Evolutionary conservation across 805 yeast genomes (phyloP).

Genomic region (Candida peoriensis): DNA sequence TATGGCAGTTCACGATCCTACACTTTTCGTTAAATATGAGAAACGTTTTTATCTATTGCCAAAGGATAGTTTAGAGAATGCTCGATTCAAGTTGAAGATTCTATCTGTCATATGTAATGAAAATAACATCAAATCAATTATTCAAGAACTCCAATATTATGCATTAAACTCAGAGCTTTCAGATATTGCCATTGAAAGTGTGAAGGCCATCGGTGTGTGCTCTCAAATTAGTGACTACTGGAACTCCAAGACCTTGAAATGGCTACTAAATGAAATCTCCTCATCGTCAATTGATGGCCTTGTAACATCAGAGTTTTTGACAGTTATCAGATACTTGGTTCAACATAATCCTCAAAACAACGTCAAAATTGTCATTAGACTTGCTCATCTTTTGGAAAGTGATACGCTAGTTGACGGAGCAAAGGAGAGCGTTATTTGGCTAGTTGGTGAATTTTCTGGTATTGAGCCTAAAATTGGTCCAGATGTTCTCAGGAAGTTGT

Average conservation of each 20-base stretch:
- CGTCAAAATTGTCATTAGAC: constrained; percentile 47
- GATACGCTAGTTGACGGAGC: constrained; percentile 41
- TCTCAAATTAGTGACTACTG: constrained; percentile 45
- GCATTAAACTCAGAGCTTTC: constrained; percentile 28
- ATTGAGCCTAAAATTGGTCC: constrained; percentile 53
- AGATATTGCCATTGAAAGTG: constrained; percentile 38
- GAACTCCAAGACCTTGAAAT: constrained; percentile 50
- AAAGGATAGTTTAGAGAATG: constrained; percentile 38
- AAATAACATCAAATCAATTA: constrained; percentile 43
- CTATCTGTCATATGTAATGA: constrained; percentile 54
- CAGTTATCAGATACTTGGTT: constrained; percentile 67
- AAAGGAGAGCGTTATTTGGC: constrained; percentile 82
- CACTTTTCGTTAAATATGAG: constrained; percentile 31
- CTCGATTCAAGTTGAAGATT: constrained; percentile 55
- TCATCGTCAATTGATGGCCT: constrained; percentile 15
- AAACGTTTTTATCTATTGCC: constrained; percentile 54
- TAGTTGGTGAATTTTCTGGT: constrained; percentile 74
- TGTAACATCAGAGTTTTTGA: constrained; percentile 59
- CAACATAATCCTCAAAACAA: constrained; percentile 56
- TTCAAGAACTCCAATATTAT: constrained; percentile 61
- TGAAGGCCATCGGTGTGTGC: constrained; percentile 59
- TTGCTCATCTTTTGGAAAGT: constrained; percentile 33
- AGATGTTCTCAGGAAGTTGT: constrained; percentile 61
- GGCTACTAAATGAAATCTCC: constrained; percentile 54
- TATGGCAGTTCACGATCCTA: constrained; percentile 33